Conservation (phyloP, 2,329 filamentous ascomycete species). For the Claviceps pusilla region DNA sequence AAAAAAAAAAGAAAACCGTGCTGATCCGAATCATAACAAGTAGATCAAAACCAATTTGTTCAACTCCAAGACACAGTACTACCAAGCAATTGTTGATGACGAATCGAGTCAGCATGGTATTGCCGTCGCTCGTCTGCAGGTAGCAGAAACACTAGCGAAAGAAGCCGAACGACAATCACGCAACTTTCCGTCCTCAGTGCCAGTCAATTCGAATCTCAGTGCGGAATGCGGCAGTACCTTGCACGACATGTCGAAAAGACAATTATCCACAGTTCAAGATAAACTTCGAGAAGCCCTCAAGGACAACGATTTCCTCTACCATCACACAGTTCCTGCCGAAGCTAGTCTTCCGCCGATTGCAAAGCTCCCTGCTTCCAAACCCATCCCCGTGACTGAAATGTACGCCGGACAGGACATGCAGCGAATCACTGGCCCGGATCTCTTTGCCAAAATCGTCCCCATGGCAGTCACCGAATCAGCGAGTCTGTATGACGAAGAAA, state of each 20-base stretch:
- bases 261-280: constrained; percentile 65
- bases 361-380: constrained; percentile 88
- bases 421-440: constrained; percentile 87
- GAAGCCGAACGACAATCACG: constrained; percentile 65
- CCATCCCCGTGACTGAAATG: constrained; percentile 89
- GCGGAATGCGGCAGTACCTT: constrained; percentile 63
- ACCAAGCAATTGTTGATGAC: constrained; percentile 80
- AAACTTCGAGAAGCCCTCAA: constrained; percentile 63
- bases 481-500: constrained; percentile 95
- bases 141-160: constrained; percentile 63
- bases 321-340: constrained; percentile 78
- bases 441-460: constrained; percentile 92
- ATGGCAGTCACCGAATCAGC: constrained; percentile 93
- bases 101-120: constrained; percentile 77
- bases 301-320: constrained; percentile 98
- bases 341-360: constrained; percentile 67
- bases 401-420: constrained; percentile 97
- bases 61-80: constrained; percentile 79
- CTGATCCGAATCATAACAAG: neutral
- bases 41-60: constrained; percentile 68
- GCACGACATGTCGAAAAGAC: constrained; percentile 70
- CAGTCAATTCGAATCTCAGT: constrained; percentile 67
- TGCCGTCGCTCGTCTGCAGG: constrained; percentile 67
- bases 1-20: neutral
- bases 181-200: constrained; percentile 65